Conservation (phyloP, 2,329 filamentous ascomycete species). For the Ascomycota sp. region DNA sequence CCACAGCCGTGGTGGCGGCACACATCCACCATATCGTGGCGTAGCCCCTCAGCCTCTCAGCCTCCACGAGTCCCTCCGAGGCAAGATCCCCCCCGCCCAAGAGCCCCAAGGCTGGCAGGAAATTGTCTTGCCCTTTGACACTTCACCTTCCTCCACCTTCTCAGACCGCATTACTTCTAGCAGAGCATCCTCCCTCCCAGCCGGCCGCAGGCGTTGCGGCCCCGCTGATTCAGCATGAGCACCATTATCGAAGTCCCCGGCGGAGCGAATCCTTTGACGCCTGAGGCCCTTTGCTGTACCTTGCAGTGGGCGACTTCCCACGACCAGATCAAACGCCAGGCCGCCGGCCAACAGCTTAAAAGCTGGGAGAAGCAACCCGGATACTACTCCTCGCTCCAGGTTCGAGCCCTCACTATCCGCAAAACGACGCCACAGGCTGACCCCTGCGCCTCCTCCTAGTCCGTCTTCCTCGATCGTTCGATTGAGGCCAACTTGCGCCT, state of each 20-base stretch:
- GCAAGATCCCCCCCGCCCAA: no score
- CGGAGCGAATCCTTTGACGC: conserved; percentile 52
- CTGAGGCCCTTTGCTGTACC: conserved; percentile 41
- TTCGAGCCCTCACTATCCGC: conserved; percentile 10
- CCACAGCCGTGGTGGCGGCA: no score
- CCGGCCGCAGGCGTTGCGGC: no score
- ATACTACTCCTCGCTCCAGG: conserved; percentile 51
- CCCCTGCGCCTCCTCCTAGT: conserved; percentile 20
- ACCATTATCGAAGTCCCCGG: conserved; percentile 61
- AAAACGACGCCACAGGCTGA: background rate
- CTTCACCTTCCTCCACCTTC: no score
- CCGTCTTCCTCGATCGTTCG: conserved; percentile 61
- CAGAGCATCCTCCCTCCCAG: no score
- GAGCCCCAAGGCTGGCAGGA: no score
- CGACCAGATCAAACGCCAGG: conserved; percentile 41
- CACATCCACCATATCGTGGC: no score
- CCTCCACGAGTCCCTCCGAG: no score
- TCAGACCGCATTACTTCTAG: no score
- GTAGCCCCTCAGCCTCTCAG: no score
- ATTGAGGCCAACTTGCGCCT: conserved; percentile 64
- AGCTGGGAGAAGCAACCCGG: conserved; percentile 48
- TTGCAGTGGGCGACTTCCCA: conserved; percentile 43
- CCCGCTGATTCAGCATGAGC: conserved; percentile 28
- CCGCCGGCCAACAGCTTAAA: conserved; percentile 48
- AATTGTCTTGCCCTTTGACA: no score